phyloP scores from a whole-genome alignment of 2,329 filamentous ascomycete genomes.

The Acephala macrosclerotiorum region DNA sequence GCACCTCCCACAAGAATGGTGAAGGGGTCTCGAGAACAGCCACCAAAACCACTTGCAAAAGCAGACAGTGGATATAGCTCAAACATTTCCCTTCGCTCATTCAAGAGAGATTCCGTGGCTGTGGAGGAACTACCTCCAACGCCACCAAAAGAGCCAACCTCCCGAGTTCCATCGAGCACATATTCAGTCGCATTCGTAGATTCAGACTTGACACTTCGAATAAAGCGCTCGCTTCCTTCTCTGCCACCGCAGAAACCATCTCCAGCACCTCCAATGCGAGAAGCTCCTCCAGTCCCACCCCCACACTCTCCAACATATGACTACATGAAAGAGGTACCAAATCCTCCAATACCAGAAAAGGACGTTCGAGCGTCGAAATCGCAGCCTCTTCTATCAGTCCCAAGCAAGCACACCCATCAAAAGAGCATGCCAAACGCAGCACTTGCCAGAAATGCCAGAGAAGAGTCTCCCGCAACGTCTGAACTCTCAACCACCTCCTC shows the following conservation, averaged over 20 bases:
- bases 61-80: constrained; percentile 69
- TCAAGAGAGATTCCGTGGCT: constrained; percentile 42
- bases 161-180: constrained; percentile 28
- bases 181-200: constrained; percentile 26
- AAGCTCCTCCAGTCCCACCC: constrained; percentile 27
- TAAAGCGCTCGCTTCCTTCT: constrained; percentile 30
- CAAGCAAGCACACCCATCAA: constrained; percentile 13
- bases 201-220: constrained; percentile 23
- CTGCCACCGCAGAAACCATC: constrained; percentile 21
- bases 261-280: constrained; percentile 22
- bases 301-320: constrained; percentile 11
- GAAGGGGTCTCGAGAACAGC: constrained; percentile 24
- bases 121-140: constrained; percentile 31
- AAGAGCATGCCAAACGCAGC: constrained; percentile 25
- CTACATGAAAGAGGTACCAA: constrained; percentile 3
- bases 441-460: constrained; percentile 13
- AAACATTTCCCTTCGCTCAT: constrained; percentile 63
- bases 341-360: constrained; percentile 12
- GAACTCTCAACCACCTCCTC: constrained; percentile 10
- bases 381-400: constrained; percentile 14
- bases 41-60: constrained; percentile 56
- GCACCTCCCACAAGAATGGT: constrained; percentile 19
- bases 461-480: constrained; percentile 17
- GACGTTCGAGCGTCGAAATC: neutral
- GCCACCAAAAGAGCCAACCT: constrained; percentile 27